Percentiles rank a stretch among this genome's conserved stretches.
Evolutionary conservation across 345 rosid genomes (phyloP).

Genomic region (Abelmoschus esculentus): DNA sequence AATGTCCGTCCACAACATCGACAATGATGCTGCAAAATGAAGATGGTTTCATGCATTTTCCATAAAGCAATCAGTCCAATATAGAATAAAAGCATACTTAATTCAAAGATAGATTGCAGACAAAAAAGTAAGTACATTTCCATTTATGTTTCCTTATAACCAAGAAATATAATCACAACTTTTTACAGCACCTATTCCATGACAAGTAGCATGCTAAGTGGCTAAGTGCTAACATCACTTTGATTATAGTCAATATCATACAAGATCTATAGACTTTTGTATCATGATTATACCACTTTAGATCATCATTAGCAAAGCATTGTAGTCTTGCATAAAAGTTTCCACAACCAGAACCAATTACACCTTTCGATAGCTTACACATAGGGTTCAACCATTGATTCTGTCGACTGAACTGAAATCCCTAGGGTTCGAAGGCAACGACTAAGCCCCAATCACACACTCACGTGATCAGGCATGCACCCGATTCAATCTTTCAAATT

Average conservation of each 20-base stretch:
- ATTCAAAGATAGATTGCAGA: not conserved
- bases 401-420: not conserved
- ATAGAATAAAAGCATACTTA: not conserved
- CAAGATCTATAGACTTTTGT: not conserved
- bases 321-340: not conserved
- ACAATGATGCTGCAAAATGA: conserved; percentile 61
- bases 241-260: not conserved
- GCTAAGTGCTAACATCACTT: not conserved
- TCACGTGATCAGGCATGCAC: not conserved
- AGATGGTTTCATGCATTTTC: not conserved
- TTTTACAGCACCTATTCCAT: not conserved
- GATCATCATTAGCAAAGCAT: no score
- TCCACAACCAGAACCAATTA: not conserved
- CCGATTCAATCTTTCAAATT: not conserved
- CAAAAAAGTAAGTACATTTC: not conserved
- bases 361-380: not conserved
- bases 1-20: conserved; percentile 67
- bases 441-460: not conserved
- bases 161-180: not conserved
- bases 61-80: not conserved
- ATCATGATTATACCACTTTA: no score
- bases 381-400: not conserved
- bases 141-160: not conserved
- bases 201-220: not conserved
- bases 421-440: not conserved